Evolutionary conservation across 768 basidiomycete species (phyloP), one percentile per base, ranked within the genome.

Genomic region (Russula sp.): DNA sequence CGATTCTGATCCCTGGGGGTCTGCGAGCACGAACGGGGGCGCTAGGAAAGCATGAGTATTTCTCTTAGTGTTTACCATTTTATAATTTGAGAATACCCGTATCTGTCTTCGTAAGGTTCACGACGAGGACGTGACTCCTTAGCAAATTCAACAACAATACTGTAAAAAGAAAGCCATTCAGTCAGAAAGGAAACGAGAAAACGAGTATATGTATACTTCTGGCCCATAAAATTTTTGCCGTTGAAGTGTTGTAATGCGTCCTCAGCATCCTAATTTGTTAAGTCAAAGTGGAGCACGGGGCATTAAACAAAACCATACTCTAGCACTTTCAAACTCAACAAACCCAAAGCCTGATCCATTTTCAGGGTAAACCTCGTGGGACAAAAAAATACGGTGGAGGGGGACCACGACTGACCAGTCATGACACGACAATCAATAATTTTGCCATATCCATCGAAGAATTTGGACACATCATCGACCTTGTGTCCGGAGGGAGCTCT

Each of bases 71-170:
- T 9, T 26, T 26, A 11, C 16, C 38, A 24, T 22, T 28, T 24
- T 42, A 50, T 20, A 16, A 48, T 58, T 56, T 30, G 6, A 61
- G 57, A 51, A 53, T 48, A 49, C 61, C 67, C 62, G 72, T 82
- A 86, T 84, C 86, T 84, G 73, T 86, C 77, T 60, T 75, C 78
- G 69, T 88, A 90, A 18, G 77, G 76, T 22, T 94, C 92, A 60
- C 92, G 84, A 68, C 91, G 88, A 61, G 89, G 89, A 24, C 92
- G 87, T 65, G 87, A 88, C 71, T 98, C 95, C 75, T 96, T 95
- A 9, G 96, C 94, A 72, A 94, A 94, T 74, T 99, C 93, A 51
- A 99, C 94, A 16, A 97, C 90, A 67, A 99, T 91, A 73, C 95
- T 97, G 57, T n/a, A n/a, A n/a, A n/a, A 51, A 46, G 65, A 24